phyloP scores from a whole-genome alignment of 106 monocot species.

The Acanthochlamys bracteata region DNA sequence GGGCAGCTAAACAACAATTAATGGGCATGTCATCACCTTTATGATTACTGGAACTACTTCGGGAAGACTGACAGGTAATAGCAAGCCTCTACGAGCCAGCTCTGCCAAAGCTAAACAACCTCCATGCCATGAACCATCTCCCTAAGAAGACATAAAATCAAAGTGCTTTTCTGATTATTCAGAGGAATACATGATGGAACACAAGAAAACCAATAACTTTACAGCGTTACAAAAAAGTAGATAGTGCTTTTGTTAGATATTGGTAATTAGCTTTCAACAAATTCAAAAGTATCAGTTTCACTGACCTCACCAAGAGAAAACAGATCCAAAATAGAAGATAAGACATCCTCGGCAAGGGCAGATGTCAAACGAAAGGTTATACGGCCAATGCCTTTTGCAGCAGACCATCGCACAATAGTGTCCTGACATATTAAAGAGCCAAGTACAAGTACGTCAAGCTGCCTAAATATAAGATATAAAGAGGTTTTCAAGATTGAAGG shows the following conservation, averaged over 20 bases:
- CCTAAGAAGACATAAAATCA: conserved; percentile 37
- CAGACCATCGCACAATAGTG: conserved; percentile 94
- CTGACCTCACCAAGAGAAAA: conserved; percentile 89
- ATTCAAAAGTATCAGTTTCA: background rate
- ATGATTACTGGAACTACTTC: conserved; percentile 79
- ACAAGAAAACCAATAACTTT: too few relatives aligned
- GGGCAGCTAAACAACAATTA: too few relatives aligned
- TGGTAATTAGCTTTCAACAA: too few relatives aligned
- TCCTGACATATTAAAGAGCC: conserved; percentile 34
- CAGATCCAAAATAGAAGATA: conserved; percentile 80
- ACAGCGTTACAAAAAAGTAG: too few relatives aligned
- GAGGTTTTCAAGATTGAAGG: too few relatives aligned
- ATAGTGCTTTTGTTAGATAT: too few relatives aligned
- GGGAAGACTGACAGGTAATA: conserved; percentile 73
- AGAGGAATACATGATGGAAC: too few relatives aligned
- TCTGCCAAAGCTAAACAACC: conserved; percentile 97
- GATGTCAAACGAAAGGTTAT: conserved; percentile 76
- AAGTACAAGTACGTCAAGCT: too few relatives aligned
- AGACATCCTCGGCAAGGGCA: conserved; percentile 67
- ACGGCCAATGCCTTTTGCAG: conserved; percentile 96
- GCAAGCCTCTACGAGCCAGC: conserved; percentile 89
- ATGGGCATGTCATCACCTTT: too few relatives aligned
- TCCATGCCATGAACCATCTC: conserved; percentile 99
- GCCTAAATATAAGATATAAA: too few relatives aligned
- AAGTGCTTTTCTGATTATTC: too few relatives aligned